Base-by-base conservation (phyloP, 495 filamentous ascomycete species). In the Daldinia vernicosa region DNA sequence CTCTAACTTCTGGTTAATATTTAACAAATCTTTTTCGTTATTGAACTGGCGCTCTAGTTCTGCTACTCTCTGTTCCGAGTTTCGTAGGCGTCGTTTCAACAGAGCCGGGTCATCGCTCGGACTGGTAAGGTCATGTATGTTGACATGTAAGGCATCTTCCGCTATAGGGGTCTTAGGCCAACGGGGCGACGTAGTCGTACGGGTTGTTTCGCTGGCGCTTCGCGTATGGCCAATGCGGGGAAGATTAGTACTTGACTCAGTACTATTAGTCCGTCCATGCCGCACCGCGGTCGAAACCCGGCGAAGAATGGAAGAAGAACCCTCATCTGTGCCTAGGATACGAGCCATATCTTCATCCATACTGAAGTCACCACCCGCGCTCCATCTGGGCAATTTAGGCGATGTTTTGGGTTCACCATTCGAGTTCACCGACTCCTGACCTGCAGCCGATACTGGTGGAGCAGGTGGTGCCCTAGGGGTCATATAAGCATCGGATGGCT, bases 291-390 rank as follows among this genome's bases (percentile, higher is more conserved):
- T 96, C 2, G 96, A 98, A 32, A 97, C 90, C 30, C 92, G 90
- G 39, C 94, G 92, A 59, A 98, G 80, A 61, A 97, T 91, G 1
- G 92, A 93, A 19, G 89, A 87, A 19, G 85, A 84, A 45, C 85
- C 86, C 47, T 94, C 92, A 54, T 91, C 88, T 32, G 85, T 87
- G 4, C 88, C 88, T 51, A 95, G 82, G 39, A 96, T 93, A 19
- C 93, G 89, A 47, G 90, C 88, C 84, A 96, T 90, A 70, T 97
- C 95, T 69, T 97, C 94, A 69, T 98, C 94, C 89, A 94, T 89
- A 40, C 90, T 92, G 69, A 95, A 91, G 66, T 94, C 93, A 54
- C 89, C 90, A 51, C 89, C 89, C 32, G 84, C 84, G 76, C 85
- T 92, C 80, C 91, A 92, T 37, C 91, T 88, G 53, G 92, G 87